Evolutionary conservation across 805 yeast species (phyloP), one percentile per base, ranked within the genome.

Genomic region (Clavispora asparagi): DNA sequence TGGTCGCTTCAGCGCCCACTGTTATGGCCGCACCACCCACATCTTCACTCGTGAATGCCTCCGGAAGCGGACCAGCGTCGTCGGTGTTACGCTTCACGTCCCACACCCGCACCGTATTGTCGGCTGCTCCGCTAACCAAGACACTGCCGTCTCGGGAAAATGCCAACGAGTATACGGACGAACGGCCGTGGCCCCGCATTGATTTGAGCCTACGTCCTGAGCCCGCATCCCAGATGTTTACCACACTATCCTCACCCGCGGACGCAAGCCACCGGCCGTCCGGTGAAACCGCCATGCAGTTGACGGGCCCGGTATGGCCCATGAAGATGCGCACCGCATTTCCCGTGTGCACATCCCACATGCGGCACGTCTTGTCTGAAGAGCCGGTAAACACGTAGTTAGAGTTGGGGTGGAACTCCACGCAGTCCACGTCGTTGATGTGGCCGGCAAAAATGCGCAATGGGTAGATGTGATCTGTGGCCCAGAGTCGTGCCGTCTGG

Each of bases 401-500:
- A 8, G 97, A 91, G 64, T 94, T 94, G 25, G 99, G 98, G 68
- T 94, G 99, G 78, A 92, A 94, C 42, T 83, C 83, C 32, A 92
- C 95, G 55, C 92, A 83, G 62, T 94, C 98, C 33, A 94, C 98
- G 69, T 94, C 99, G 59, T 89, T 87, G 58, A 91, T 77, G 67
- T 94, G 99, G 0, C 99, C 99, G 0, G 98, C 98, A 72, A 94
- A 92, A 25, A 94, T 87, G 55, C 99, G 76, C 57, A 94, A 73
- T 32, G 99, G 98, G 62, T 92, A 91, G 39, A 94, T 91, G 66
- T 94, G 99, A 64, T 94, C 99, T 56, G 96, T 89, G 25, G 96
- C 90, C 99, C 99, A 94, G 46, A 94, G 73, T 51, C 98, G 78
- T 1, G 98, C 98, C 0, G 99, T 94, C 64, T 91, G 97, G 62